Conservation (phyloP, 768 basidiomycete species). For the Boletus rufocinnamomeus region DNA sequence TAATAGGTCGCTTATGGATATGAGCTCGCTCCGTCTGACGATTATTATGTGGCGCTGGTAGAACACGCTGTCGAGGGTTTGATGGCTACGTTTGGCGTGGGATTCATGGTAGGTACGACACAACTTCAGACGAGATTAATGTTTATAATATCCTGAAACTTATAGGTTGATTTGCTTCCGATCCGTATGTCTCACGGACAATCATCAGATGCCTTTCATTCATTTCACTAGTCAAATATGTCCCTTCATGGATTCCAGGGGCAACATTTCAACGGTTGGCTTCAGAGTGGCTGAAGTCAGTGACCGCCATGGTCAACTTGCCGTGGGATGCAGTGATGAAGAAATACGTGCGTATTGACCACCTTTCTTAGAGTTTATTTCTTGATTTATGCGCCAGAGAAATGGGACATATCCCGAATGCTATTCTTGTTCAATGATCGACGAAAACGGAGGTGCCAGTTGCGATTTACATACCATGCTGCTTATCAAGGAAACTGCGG, state of each 20-base stretch:
- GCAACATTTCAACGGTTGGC: constrained; percentile 8
- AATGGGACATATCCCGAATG: not conserved
- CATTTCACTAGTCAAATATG: constrained; percentile 5
- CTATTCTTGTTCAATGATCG: constrained; percentile 8
- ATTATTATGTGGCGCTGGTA: constrained; percentile 4
- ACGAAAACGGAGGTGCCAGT: constrained; percentile 4
- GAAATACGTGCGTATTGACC: constrained; percentile 4
- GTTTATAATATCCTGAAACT: not conserved
- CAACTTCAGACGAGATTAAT: not conserved
- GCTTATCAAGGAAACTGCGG: constrained; percentile 9
- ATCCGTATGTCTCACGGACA: not conserved
- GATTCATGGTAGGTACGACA: not conserved
- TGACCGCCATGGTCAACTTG: constrained; percentile 4
- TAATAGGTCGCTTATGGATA: constrained; percentile 3
- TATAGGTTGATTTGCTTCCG: constrained; percentile 5
- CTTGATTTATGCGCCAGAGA: not conserved
- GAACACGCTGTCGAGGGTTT: constrained; percentile 8
- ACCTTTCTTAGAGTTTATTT: not conserved
- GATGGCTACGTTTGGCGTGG: constrained; percentile 7
- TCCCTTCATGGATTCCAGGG: constrained; percentile 6
- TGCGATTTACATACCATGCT: not conserved
- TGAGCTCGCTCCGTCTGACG: constrained; percentile 5
- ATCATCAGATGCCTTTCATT: not conserved
- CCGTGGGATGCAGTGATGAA: constrained; percentile 6
- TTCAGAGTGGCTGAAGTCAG: constrained; percentile 4